phyloP scores from a whole-genome alignment of 2,329 filamentous ascomycete species.

The Passalora sequoiae region DNA sequence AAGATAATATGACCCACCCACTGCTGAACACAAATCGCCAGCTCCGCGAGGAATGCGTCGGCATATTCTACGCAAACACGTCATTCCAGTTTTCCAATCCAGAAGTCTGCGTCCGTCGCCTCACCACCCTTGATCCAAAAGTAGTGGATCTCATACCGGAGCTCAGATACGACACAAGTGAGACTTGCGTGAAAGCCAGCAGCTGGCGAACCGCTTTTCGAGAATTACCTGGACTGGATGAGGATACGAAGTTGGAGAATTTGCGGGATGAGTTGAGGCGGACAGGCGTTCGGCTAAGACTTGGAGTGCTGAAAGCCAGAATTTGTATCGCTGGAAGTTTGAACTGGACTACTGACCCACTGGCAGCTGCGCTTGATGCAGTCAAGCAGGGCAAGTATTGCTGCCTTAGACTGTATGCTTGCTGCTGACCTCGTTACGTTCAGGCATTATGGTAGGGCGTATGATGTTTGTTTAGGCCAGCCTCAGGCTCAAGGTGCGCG shows the following conservation, averaged over 20 bases:
- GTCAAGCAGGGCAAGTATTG: slow-evolving; percentile 10
- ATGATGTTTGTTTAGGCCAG: slow-evolving; percentile 22
- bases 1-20: slow-evolving; percentile 11
- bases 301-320: slow-evolving; percentile 16
- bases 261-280: slow-evolving; percentile 13
- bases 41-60: slow-evolving; percentile 26
- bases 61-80: slow-evolving; percentile 23
- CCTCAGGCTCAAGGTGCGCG: no score
- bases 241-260: slow-evolving; percentile 17
- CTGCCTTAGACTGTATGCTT: neutral
- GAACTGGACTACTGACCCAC: slow-evolving; percentile 17
- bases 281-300: slow-evolving; percentile 11
- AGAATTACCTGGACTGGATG: slow-evolving; percentile 17
- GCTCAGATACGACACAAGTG: slow-evolving; percentile 17
- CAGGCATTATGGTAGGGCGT: slow-evolving; percentile 15
- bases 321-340: slow-evolving; percentile 8
- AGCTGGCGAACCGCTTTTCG: slow-evolving; percentile 18
- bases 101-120: slow-evolving; percentile 7
- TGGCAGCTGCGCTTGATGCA: slow-evolving; percentile 16
- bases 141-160: slow-evolving; percentile 13
- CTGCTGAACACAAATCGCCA: slow-evolving; percentile 10
- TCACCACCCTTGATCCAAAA: slow-evolving; percentile 12
- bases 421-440: neutral
- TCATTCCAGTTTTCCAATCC: slow-evolving; percentile 14
- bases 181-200: slow-evolving; percentile 12